A percentile compares a stretch with the other conserved stretches of the same genome.
phyloP scores from a whole-genome alignment of 2,329 filamentous ascomycete genomes.

The Fonsecaea pugnacius region DNA sequence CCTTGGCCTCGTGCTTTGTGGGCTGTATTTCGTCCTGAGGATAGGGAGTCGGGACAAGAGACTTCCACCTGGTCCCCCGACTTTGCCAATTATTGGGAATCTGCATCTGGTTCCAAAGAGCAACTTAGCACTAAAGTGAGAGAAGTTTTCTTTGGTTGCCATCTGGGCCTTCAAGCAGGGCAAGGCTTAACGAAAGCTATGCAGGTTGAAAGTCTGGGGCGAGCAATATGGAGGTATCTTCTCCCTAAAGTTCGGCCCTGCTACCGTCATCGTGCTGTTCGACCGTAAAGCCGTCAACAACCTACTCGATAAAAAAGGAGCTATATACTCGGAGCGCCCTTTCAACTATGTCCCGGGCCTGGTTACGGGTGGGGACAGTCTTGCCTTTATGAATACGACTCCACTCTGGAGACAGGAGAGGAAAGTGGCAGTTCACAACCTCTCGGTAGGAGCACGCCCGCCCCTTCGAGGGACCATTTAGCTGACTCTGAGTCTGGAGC shows the following conservation, averaged over 20 bases:
- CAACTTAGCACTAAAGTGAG: constrained; percentile 9
- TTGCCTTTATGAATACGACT: constrained; percentile 25
- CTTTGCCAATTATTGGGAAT: constrained; percentile 16
- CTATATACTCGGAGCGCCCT: constrained; percentile 18
- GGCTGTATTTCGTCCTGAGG: constrained; percentile 1
- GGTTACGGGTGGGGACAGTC: constrained; percentile 24
- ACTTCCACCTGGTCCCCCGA: constrained; percentile 19
- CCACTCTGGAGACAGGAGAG: constrained; percentile 22
- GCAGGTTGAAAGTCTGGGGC: constrained; percentile 19
- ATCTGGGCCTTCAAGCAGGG: not conserved
- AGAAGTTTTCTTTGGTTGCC: not conserved
- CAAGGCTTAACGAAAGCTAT: not conserved
- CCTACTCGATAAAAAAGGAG: constrained; percentile 19
- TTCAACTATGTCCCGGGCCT: constrained; percentile 19
- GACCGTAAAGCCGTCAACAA: constrained; percentile 19
- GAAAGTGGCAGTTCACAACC: constrained; percentile 25
- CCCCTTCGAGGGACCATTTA: not conserved
- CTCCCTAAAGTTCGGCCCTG: constrained; percentile 17
- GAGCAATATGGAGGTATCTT: constrained; percentile 15
- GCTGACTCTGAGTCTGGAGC: constrained; percentile 16
- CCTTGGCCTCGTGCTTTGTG: not conserved
- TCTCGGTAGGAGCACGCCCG: constrained; percentile 10
- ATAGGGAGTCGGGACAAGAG: constrained; percentile 17
- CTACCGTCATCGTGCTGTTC: constrained; percentile 15
- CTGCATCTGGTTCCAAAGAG: constrained; percentile 11